phyloP scores from a whole-genome alignment of 768 basidiomycete species.

The Tricholoma bakamatsutake region DNA sequence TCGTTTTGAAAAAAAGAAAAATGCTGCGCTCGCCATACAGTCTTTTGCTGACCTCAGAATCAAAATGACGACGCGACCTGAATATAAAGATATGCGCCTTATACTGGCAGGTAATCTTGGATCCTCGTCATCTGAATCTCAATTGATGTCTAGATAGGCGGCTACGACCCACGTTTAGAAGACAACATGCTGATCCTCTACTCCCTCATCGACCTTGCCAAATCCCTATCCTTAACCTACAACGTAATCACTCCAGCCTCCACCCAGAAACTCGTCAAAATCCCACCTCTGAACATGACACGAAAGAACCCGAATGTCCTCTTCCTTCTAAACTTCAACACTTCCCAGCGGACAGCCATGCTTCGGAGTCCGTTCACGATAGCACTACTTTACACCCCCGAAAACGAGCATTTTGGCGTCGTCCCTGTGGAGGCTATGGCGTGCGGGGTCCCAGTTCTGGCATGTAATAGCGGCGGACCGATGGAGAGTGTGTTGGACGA shows the following conservation, averaged over 20 bases:
- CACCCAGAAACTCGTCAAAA: conserved; percentile 26
- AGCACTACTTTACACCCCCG: conserved; percentile 86
- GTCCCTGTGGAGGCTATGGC: conserved; percentile 94
- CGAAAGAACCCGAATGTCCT: conserved; percentile 53
- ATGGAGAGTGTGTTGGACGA: conserved; percentile 67
- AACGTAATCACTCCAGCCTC: conserved; percentile 45
- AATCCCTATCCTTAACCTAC: conserved; percentile 50
- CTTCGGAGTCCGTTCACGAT: conserved; percentile 61
- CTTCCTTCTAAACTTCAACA: conserved; percentile 91
- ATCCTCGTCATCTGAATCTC: not conserved
- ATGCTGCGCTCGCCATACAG: conserved; percentile 72
- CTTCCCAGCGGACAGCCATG: conserved; percentile 75
- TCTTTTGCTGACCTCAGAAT: conserved; percentile 58
- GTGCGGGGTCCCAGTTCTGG: conserved; percentile 85
- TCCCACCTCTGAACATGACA: conserved; percentile 36
- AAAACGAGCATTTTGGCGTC: conserved; percentile 97
- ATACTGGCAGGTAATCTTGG: conserved; percentile 64
- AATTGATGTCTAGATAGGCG: conserved; percentile 43
- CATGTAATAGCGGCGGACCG: conserved; percentile 84
- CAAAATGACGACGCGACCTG: conserved; percentile 17
- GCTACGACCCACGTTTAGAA: conserved; percentile 81
- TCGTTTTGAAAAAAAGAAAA: conserved; percentile 96
- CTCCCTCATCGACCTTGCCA: conserved; percentile 53
- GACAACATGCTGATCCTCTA: conserved; percentile 76
- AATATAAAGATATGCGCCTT: conserved; percentile 47